Percentiles rank a stretch among this genome's conserved stretches.
Conservation (phyloP, 176 grass and related monocot genomes). For the Alopecurus myosuroides region DNA sequence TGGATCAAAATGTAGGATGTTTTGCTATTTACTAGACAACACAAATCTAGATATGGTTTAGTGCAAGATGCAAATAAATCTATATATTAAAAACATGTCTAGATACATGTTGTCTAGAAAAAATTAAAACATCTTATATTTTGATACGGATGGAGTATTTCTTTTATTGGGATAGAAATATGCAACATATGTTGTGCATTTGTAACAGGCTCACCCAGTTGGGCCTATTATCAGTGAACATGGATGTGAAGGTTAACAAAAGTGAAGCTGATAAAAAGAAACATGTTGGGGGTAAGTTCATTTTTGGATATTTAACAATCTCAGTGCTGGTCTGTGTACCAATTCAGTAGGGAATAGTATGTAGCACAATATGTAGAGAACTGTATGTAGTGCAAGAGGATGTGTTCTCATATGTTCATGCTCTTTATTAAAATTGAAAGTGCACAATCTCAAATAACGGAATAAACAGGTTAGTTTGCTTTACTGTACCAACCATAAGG, state of each 20-base stretch:
- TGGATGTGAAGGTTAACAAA: no score
- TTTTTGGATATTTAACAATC: not conserved
- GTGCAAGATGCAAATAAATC: no score
- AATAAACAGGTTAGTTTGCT: not conserved
- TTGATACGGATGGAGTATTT: no score
- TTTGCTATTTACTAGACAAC: no score
- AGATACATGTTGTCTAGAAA: no score
- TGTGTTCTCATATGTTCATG: not conserved
- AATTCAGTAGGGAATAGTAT: not conserved
- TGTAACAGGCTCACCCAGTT: not conserved
- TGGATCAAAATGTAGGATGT: no score
- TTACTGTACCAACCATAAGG: no score
- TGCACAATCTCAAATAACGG: not conserved
- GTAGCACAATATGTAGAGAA: not conserved
- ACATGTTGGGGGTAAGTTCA: not conserved
- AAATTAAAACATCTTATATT: no score
- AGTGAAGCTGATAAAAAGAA: not conserved
- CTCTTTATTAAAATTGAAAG: no score
- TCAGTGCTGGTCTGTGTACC: not conserved
- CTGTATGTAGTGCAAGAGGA: not conserved
- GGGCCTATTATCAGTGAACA: not conserved
- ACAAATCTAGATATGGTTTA: no score
- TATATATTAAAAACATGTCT: no score
- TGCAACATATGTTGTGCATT: not conserved
- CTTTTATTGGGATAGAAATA: not conserved